These are phyloP conservation scores for Ogataea glucozyma DNA, from an alignment of 805 yeast species.

Conservation along the genomic window DNA sequence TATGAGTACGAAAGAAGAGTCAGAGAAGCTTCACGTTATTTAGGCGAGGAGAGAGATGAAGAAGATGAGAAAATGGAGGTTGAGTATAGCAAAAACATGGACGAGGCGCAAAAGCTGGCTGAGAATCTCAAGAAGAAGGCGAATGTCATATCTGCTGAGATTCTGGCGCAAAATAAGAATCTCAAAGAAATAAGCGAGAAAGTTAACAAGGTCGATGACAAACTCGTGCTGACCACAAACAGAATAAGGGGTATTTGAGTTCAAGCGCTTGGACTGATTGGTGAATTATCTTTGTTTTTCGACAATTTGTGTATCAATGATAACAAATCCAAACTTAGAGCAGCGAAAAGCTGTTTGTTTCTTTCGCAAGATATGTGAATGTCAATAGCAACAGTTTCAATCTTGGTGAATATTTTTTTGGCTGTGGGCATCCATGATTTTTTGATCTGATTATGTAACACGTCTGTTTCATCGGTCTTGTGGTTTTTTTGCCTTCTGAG, in stretches of 20 bases:
- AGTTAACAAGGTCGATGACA: conserved; percentile 81
- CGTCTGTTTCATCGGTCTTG: background rate
- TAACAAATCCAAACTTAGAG: too few relatives aligned
- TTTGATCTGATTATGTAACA: conserved; percentile 2
- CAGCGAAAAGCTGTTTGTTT: background rate
- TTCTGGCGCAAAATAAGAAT: conserved; percentile 74
- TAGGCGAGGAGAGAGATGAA: conserved; percentile 77
- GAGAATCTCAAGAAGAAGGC: conserved; percentile 75
- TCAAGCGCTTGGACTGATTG: too few relatives aligned
- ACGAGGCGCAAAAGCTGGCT: conserved; percentile 70
- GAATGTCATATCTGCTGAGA: conserved; percentile 68
- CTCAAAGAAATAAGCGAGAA: conserved; percentile 76
- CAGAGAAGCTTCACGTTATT: conserved; percentile 65
- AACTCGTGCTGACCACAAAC: conserved; percentile 45
- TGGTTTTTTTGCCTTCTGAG: background rate
- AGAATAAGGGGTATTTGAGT: conserved; percentile 35
- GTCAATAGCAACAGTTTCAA: too few relatives aligned
- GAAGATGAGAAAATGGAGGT: conserved; percentile 93
- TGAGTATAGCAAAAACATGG: conserved; percentile 81
- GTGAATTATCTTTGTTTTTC: too few relatives aligned
- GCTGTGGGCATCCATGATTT: background rate
- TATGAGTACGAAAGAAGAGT: conserved; percentile 54
- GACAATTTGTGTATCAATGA: too few relatives aligned
- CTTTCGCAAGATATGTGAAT: background rate
- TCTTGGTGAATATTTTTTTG: background rate